Percentiles rank a stretch among this genome's conserved stretches.
Evolutionary conservation across 2,329 filamentous ascomycete species (phyloP).

Genomic region (Scytalidium lignicola): DNA sequence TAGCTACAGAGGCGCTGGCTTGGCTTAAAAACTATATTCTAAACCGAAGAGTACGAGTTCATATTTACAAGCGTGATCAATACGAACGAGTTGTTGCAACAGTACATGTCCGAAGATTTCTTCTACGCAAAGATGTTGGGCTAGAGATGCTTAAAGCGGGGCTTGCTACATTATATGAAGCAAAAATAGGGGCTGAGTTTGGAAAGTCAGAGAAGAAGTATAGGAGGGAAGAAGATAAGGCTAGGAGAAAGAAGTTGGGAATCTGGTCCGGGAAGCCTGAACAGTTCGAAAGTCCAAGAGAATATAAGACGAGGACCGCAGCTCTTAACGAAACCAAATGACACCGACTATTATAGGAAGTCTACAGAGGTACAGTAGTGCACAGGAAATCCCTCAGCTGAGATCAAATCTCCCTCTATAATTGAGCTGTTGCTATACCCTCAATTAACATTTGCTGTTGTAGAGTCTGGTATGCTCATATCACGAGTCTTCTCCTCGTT

Average conservation of each 20-base stretch:
- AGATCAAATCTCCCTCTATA: too few species aligned
- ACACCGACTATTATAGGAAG: neutral
- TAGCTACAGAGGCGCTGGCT: constrained; percentile 69
- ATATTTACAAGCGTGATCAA: constrained; percentile 80
- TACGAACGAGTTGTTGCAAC: constrained; percentile 89
- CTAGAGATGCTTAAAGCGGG: constrained; percentile 83
- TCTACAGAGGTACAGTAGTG: neutral
- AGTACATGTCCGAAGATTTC: constrained; percentile 64
- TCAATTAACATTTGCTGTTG: too few species aligned
- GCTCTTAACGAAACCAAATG: constrained; percentile 25
- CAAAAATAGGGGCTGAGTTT: constrained; percentile 84
- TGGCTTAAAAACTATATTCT: constrained; percentile 75
- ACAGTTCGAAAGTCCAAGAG: constrained; percentile 75
- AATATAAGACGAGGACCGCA: constrained; percentile 66
- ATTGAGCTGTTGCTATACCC: too few species aligned
- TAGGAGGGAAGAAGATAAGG: constrained; percentile 58
- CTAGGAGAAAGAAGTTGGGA: constrained; percentile 59
- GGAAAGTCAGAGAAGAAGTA: constrained; percentile 65
- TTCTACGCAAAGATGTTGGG: constrained; percentile 74
- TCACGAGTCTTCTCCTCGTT: too few species aligned
- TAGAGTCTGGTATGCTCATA: too few species aligned
- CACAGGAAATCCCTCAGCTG: too few species aligned
- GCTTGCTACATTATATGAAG: constrained; percentile 88
- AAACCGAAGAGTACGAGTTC: constrained; percentile 70
- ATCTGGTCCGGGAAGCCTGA: constrained; percentile 68